phyloP scores from a whole-genome alignment of 495 filamentous ascomycete species.

The Lindgomyces ingoldianus region DNA sequence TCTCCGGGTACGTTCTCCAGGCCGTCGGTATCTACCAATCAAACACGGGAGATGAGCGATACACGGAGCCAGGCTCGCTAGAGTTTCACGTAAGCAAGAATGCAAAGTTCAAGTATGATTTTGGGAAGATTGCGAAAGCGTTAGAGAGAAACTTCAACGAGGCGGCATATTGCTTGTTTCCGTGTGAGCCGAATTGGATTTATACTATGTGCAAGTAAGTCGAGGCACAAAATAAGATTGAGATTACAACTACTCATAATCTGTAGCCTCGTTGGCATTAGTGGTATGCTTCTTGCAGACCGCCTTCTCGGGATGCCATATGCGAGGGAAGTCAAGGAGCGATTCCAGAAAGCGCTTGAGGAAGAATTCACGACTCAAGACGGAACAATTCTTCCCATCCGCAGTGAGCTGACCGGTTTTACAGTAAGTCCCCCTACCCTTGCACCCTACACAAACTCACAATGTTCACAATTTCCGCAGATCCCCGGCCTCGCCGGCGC shows the following conservation, averaged over 20 bases:
- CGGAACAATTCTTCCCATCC: slow-evolving; percentile 28
- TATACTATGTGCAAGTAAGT: slow-evolving; percentile 29
- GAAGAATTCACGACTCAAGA: slow-evolving; percentile 29
- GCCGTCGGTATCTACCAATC: slow-evolving; percentile 17
- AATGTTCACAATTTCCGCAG: background rate
- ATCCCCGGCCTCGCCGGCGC: slow-evolving; percentile 25
- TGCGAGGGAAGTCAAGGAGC: slow-evolving; percentile 1
- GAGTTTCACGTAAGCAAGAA: slow-evolving; percentile 18
- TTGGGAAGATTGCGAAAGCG: slow-evolving; percentile 14
- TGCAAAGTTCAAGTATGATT: slow-evolving; percentile 9
- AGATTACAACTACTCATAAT: background rate
- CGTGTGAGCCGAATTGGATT: slow-evolving; percentile 31
- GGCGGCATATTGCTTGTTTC: slow-evolving; percentile 23
- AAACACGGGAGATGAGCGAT: slow-evolving; percentile 23
- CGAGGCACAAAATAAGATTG: background rate
- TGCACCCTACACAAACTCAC: background rate
- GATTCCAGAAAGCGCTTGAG: slow-evolving; percentile 22
- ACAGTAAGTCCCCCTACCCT: background rate
- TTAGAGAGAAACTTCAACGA: slow-evolving; percentile 15
- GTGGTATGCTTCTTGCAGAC: slow-evolving; percentile 14
- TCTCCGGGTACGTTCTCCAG: slow-evolving; percentile 22
- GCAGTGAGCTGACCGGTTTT: slow-evolving; percentile 28
- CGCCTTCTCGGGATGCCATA: slow-evolving; percentile 18
- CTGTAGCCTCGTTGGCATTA: slow-evolving; percentile 15
- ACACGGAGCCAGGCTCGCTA: slow-evolving; percentile 18